Conservation (phyloP, 1,284 basidiomycete species). For the Boletus smithii region DNA sequence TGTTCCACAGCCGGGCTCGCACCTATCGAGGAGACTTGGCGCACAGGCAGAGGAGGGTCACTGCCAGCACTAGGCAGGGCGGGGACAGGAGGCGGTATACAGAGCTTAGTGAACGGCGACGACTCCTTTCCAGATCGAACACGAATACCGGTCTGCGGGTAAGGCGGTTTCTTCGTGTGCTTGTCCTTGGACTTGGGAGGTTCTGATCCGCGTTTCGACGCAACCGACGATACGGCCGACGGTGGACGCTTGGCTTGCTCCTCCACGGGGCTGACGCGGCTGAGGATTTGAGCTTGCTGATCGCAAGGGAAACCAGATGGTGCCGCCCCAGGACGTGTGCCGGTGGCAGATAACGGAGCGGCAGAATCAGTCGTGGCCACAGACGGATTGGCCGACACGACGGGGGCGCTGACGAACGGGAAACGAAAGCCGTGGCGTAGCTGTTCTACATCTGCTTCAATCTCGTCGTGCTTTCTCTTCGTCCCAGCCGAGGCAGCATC, state of each 20-base stretch:
- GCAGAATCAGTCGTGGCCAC: background rate
- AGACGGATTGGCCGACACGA: slow-evolving; percentile 21
- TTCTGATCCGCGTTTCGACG: slow-evolving; percentile 19
- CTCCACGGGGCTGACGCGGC: slow-evolving; percentile 8
- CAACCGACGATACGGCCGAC: slow-evolving; percentile 2
- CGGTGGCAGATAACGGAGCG: background rate
- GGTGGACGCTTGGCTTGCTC: slow-evolving; percentile 17
- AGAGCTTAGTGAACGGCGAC: slow-evolving; percentile 23
- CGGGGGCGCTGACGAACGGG: slow-evolving; percentile 45
- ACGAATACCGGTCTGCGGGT: slow-evolving; percentile 43
- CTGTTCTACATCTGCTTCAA: slow-evolving; percentile 38
- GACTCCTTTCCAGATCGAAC: slow-evolving; percentile 38
- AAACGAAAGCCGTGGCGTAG: slow-evolving; percentile 41
- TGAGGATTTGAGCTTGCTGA: slow-evolving; percentile 1
- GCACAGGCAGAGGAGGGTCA: slow-evolving; percentile 11
- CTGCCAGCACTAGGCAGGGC: background rate
- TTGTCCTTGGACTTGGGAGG: slow-evolving; percentile 34
- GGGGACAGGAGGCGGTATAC: slow-evolving; percentile 6
- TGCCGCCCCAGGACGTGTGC: background rate
- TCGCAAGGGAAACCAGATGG: background rate
- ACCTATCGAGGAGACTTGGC: slow-evolving; percentile 14
- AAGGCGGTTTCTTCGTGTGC: slow-evolving; percentile 36
- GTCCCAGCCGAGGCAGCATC: slow-evolving; percentile 29
- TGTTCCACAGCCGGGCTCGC: slow-evolving; percentile 18
- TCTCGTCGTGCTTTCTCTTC: slow-evolving; percentile 55